Evolutionary conservation across 2,329 filamentous ascomycete genomes (phyloP), one percentile per base, ranked within the genome.

Genomic region (Clarireedia homoeocarpa): DNA sequence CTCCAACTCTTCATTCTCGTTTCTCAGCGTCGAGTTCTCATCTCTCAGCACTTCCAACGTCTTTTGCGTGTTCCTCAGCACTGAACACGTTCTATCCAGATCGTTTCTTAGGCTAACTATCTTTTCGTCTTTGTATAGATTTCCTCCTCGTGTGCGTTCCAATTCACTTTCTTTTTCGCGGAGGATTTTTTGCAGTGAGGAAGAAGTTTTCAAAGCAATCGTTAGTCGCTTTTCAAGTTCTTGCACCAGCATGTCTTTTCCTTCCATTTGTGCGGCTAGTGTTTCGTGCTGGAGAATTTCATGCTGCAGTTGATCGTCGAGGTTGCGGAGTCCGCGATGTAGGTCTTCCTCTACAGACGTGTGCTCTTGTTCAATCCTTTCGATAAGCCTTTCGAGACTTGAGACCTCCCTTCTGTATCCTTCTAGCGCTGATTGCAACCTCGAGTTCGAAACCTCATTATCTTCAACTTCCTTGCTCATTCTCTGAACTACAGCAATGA

Each of bases 381-480:
- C 70, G 20, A 82, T 77, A 0, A 82, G 71, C 1, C 57, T 63
- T 66, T 84, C 80, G 0, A 85, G 72, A 64, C 80, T 77, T 0
- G 67, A 63, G 0, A 84, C 73, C 58, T 84, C 82, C 4, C 75
- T 72, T 7, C 75, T 67, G 63, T 84, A 84, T 1, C 73, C 73
- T 20, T 76, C 75, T 0, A 80, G 72, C 0, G 80, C 79, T 14
- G 73, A 72, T 65, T 76, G 75, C 15, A 84, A 73, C 2, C 79
- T 69, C 52, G 76, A 71, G 15, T 80, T 73, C 24, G 74, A 75
- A 2, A 75, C 62, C 51, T 82, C 76, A 17, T 65, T 64, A 26
- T 68, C 64, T 3, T 56, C 42, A 5, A 65, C 56, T 39, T 70
- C 67, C 1, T 55, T 40, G 17, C 60, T 52, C 7, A 68, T 47